Evolutionary conservation across 129 eudicot genomes (phyloP).

Genomic region (Tanacetum coccineum): DNA sequence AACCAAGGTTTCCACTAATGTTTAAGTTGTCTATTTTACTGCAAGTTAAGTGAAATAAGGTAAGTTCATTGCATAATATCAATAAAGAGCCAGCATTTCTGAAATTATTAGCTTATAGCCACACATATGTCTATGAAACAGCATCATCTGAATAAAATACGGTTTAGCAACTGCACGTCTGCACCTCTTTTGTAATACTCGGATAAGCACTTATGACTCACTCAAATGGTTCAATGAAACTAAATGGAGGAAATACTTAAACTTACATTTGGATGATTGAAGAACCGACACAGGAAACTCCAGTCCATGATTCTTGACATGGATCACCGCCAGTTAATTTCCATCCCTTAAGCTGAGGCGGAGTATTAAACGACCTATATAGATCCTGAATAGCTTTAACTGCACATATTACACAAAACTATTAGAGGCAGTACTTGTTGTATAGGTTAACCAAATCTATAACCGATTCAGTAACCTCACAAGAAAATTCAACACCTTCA

Average conservation of each 20-base stretch:
- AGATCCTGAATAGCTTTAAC: slow-evolving; percentile 73
- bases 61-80: slow-evolving; percentile 12
- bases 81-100: slow-evolving; percentile 14
- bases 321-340: slow-evolving; percentile 73
- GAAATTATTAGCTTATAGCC: not conserved
- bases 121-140: not conserved
- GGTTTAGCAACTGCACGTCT: no score
- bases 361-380: slow-evolving; percentile 58
- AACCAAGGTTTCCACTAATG: slow-evolving; percentile 68
- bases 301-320: slow-evolving; percentile 75
- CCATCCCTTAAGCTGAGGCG: slow-evolving; percentile 75
- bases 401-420: slow-evolving; percentile 29
- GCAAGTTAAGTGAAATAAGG: slow-evolving; percentile 22
- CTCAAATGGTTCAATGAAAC: slow-evolving; percentile 1
- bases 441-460: no score
- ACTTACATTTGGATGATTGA: slow-evolving; percentile 62
- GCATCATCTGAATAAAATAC: not conserved
- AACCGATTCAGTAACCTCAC: no score
- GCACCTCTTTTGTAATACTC: not conserved
- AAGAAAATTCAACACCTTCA: no score
- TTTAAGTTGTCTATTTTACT: slow-evolving; percentile 65
- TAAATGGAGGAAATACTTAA: slow-evolving; percentile 2
- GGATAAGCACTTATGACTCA: slow-evolving; percentile 2
- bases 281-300: slow-evolving; percentile 66
- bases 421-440: not conserved